Conservation (phyloP, 2,329 filamentous ascomycete species). For the Ophiobolus disseminans region DNA sequence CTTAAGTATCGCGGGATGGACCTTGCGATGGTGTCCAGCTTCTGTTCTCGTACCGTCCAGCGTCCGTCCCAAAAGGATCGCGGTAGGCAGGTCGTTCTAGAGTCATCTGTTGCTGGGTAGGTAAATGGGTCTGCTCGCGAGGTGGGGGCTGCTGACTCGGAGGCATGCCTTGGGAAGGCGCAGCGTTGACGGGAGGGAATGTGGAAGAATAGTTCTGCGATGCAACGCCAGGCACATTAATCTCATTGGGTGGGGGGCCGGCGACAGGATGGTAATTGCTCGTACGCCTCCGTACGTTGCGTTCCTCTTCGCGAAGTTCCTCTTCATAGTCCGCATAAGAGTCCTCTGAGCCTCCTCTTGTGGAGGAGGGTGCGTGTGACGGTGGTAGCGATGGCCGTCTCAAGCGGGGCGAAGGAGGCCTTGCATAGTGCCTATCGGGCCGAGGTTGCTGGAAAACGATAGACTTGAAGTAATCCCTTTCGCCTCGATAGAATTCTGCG, state of each 20-base stretch:
- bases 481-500: conserved; percentile 74
- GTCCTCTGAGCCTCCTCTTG: conserved; percentile 39
- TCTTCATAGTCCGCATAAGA: conserved; percentile 44
- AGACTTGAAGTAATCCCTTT: conserved; percentile 69
- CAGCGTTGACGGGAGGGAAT: conserved; percentile 30
- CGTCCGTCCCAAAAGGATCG: conserved; percentile 21
- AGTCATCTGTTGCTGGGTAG: conserved; percentile 11
- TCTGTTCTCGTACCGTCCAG: conserved; percentile 32
- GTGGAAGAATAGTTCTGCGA: conserved; percentile 27
- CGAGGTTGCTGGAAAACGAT: conserved; percentile 67
- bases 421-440: conserved; percentile 54
- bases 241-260: conserved; percentile 30
- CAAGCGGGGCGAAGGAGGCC: conserved; percentile 53
- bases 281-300: conserved; percentile 48
- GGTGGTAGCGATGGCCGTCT: conserved; percentile 40
- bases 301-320: conserved; percentile 37
- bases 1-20: conserved; percentile 15
- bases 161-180: conserved; percentile 10
- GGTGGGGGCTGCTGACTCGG: conserved; percentile 15
- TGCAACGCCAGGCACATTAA: conserved; percentile 25
- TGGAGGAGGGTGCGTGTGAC: conserved; percentile 37
- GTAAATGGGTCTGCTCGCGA: conserved; percentile 16
- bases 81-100: conserved; percentile 21
- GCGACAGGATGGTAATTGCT: conserved; percentile 44
- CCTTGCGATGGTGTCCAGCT: conserved; percentile 27